A percentile compares a stretch with the other conserved stretches of the same genome.
Evolutionary conservation across 768 basidiomycete species (phyloP).

Genomic region (Naganishia vishniacii): DNA sequence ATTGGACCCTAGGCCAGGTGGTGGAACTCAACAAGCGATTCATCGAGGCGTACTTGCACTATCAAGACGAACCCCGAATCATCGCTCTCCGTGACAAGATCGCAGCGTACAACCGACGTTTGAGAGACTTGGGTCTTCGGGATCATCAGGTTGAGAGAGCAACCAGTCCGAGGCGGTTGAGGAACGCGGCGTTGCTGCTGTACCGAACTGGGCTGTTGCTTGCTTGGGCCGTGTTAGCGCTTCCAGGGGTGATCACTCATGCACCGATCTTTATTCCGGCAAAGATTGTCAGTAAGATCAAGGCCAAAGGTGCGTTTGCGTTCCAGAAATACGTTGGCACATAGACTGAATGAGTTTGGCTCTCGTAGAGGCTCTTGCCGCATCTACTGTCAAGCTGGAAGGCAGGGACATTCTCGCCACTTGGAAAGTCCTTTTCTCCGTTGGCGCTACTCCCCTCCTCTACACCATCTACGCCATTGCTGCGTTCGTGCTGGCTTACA

Average conservation of each 20-base stretch:
- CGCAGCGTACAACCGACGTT: constrained; percentile 77
- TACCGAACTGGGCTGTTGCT: constrained; percentile 74
- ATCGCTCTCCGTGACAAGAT: constrained; percentile 73
- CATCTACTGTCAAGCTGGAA: constrained; percentile 87
- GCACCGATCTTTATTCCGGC: constrained; percentile 89
- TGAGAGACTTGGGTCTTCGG: constrained; percentile 81
- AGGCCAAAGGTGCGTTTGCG: constrained; percentile 67
- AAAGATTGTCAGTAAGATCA: constrained; percentile 75
- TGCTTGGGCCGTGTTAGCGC: constrained; percentile 74
- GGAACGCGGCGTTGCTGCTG: constrained; percentile 71
- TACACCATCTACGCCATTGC: constrained; percentile 77
- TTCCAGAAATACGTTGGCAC: neutral
- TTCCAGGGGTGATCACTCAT: constrained; percentile 86
- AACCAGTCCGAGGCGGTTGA: constrained; percentile 70
- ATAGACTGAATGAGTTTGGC: neutral
- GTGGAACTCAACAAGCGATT: constrained; percentile 90
- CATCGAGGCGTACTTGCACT: constrained; percentile 83
- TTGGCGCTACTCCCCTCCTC: constrained; percentile 80
- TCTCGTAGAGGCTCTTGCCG: constrained; percentile 80
- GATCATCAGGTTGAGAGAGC: constrained; percentile 94
- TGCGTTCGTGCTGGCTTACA: constrained; percentile 67
- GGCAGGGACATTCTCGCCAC: constrained; percentile 95
- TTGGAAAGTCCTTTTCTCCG: constrained; percentile 92
- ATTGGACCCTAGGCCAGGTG: constrained; percentile 88
- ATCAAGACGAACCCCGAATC: constrained; percentile 85